These are phyloP conservation scores for Beta macrorhiza DNA, from an alignment of 179 eudicot genomes.

Conservation along the genomic window DNA sequence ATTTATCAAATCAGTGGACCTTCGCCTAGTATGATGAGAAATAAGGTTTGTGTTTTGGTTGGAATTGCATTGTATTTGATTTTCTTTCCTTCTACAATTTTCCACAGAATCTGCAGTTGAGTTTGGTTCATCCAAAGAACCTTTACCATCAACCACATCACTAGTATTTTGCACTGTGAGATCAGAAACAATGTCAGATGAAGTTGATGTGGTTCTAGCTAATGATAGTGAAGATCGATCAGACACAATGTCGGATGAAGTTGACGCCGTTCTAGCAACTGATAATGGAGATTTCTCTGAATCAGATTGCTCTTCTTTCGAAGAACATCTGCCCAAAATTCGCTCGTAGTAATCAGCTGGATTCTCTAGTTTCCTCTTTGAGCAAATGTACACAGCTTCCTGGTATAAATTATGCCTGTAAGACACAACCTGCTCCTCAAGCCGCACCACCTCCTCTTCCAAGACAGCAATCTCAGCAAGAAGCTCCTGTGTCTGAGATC, in stretches of 20 bases:
- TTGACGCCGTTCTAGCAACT: constrained; percentile 25
- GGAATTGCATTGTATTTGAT: constrained; percentile 3
- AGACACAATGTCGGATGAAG: constrained; percentile 36
- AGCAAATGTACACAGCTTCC: constrained; percentile 47
- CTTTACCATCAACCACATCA: constrained; percentile 24
- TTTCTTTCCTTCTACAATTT: constrained; percentile 6
- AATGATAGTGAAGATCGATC: constrained; percentile 29
- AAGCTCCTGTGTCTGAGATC: constrained; percentile 46
- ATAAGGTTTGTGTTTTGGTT: constrained; percentile 1
- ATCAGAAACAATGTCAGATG: constrained; percentile 35
- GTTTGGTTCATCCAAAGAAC: constrained; percentile 11
- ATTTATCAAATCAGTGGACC: constrained; percentile 15
- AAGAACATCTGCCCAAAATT: constrained; percentile 26
- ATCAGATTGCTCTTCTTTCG: constrained; percentile 36
- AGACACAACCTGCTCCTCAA: constrained; percentile 43
- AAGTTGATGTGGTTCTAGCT: constrained; percentile 45
- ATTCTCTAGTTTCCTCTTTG: constrained; percentile 40
- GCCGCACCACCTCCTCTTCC: constrained; percentile 50
- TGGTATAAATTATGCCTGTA: constrained; percentile 41
- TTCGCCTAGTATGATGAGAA: constrained; percentile 6
- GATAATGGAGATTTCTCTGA: constrained; percentile 26
- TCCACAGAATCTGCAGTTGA: constrained; percentile 8
- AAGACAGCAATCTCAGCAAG: constrained; percentile 49
- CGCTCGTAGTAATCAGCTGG: constrained; percentile 32
- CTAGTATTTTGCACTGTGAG: constrained; percentile 23